phyloP scores from a whole-genome alignment of 805 yeast genomes.

The Kuraishia hungarica region DNA sequence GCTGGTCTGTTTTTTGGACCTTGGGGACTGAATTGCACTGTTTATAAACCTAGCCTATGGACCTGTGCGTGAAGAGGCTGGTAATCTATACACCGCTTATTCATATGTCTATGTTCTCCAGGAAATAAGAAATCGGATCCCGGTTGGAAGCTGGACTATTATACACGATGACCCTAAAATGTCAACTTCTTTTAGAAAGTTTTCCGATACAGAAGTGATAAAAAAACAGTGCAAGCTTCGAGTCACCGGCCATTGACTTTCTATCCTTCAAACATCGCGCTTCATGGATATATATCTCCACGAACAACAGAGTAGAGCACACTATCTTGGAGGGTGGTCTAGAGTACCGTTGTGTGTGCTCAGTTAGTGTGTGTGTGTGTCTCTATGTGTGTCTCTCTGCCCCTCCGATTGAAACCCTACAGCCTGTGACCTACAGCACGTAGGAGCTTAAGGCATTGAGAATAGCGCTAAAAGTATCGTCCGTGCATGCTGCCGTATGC shows the following conservation, averaged over 20 bases:
- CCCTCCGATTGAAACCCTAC: neutral
- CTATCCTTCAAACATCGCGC: neutral
- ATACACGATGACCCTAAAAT: neutral
- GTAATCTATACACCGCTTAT: neutral
- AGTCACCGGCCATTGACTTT: neutral
- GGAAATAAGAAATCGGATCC: neutral
- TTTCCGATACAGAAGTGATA: neutral
- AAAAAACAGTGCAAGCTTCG: neutral
- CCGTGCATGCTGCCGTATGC: neutral
- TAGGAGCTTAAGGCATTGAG: neutral
- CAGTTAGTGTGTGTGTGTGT: neutral
- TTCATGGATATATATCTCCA: neutral
- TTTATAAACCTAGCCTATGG: neutral
- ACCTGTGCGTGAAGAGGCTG: neutral
- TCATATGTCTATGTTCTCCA: neutral
- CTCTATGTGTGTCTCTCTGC: neutral
- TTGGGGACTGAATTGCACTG: neutral
- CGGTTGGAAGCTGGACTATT: too few relatives aligned
- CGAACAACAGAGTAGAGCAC: neutral
- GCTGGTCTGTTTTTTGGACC: neutral
- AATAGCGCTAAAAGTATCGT: neutral
- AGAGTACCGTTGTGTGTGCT: neutral
- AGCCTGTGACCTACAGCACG: neutral
- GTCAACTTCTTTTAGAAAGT: neutral
- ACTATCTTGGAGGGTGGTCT: neutral